A percentile compares a stretch with the other conserved stretches of the same genome.
phyloP scores from a whole-genome alignment of 2,329 filamentous ascomycete species.

The Aspergillus ustus region DNA sequence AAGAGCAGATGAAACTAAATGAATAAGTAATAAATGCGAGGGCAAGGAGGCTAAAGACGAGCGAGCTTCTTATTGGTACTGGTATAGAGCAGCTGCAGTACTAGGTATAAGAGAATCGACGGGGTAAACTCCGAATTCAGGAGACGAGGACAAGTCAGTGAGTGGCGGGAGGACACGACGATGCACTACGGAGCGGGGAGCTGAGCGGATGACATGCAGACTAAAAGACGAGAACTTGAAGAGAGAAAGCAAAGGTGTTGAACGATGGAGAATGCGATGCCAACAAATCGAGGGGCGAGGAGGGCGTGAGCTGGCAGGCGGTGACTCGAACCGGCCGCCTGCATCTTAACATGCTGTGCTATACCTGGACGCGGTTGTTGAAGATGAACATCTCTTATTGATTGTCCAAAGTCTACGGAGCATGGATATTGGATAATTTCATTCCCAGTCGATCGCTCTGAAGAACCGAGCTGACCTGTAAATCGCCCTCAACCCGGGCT shows the following conservation, averaged over 20 bases:
- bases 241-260: constrained; percentile 7
- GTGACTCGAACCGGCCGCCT: constrained; percentile 38
- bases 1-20: constrained; percentile 8
- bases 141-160: constrained; percentile 11
- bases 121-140: constrained; percentile 21
- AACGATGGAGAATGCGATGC: constrained; percentile 16
- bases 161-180: constrained; percentile 18
- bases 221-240: constrained; percentile 10
- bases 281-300: constrained; percentile 22
- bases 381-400: not conserved
- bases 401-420: not conserved
- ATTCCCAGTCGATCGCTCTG: not conserved
- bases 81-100: constrained; percentile 10
- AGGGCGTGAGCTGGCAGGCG: constrained; percentile 21
- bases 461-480: not conserved
- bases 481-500: not conserved
- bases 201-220: constrained; percentile 25
- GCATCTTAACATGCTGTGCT: constrained; percentile 23
- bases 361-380: not conserved
- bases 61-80: constrained; percentile 14
- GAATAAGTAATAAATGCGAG: constrained; percentile 10
- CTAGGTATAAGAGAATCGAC: constrained; percentile 8
- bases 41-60: constrained; percentile 11
- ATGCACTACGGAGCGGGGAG: constrained; percentile 10
- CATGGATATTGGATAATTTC: not conserved